Evolutionary conservation across 805 yeast species (phyloP).

Genomic region (Isabelozyma heimii): DNA sequence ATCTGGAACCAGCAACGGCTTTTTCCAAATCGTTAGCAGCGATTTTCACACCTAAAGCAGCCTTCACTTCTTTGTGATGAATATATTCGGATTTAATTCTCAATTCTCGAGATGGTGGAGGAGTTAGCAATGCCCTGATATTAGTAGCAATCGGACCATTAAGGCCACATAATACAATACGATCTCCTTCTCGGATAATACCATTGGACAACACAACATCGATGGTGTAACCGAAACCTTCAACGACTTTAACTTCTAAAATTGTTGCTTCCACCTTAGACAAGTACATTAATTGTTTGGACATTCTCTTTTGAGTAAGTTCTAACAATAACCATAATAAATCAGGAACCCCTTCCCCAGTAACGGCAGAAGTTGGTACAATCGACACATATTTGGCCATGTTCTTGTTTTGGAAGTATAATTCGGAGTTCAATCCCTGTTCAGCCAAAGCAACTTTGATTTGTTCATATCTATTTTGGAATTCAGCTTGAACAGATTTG

Average conservation of each 20-base stretch:
- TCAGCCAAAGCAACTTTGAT: constrained; percentile 92
- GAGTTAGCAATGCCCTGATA: constrained; percentile 93
- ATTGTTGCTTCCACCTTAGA: constrained; percentile 94
- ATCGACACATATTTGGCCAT: constrained; percentile 90
- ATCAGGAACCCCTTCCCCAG: constrained; percentile 99
- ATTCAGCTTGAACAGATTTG: constrained; percentile 86
- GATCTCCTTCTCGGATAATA: constrained; percentile 89
- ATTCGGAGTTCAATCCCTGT: constrained; percentile 97
- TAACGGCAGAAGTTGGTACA: constrained; percentile 97
- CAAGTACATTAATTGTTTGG: constrained; percentile 94
- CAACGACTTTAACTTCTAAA: constrained; percentile 95
- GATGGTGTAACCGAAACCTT: constrained; percentile 98
- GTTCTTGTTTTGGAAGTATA: constrained; percentile 93
- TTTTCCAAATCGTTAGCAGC: constrained; percentile 97
- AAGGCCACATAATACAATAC: constrained; percentile 94
- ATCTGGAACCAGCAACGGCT: constrained; percentile 98
- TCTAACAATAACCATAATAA: constrained; percentile 91
- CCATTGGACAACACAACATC: constrained; percentile 98
- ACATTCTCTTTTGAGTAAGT: constrained; percentile 97
- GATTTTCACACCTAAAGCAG: constrained; percentile 97
- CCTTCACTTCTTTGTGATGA: constrained; percentile 97
- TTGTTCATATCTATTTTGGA: constrained; percentile 79
- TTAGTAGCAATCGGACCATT: constrained; percentile 98
- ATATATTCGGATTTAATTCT: constrained; percentile 96
- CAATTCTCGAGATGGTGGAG: constrained; percentile 95